A percentile compares a stretch with the other conserved stretches of the same genome.
Evolutionary conservation across 2,329 filamentous ascomycete genomes (phyloP).

Genomic region (Colletotrichum sp.): DNA sequence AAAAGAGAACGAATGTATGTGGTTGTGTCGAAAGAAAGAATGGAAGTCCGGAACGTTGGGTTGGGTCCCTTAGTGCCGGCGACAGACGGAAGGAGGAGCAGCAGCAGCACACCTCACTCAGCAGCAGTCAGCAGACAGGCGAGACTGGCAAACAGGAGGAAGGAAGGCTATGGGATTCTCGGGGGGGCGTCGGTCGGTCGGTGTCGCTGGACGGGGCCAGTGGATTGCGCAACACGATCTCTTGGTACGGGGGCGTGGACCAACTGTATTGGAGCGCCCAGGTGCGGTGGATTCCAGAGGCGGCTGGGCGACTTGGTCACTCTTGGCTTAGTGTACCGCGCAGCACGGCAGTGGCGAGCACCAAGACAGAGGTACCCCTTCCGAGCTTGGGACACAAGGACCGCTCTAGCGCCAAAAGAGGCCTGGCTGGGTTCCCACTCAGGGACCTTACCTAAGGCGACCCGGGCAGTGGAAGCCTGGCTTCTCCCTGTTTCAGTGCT

Average conservation of each 20-base stretch:
- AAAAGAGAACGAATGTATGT: constrained; percentile 5
- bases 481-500: constrained; percentile 16
- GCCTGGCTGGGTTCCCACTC: background rate
- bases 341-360: background rate
- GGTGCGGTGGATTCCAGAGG: constrained; percentile 18
- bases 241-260: constrained; percentile 21
- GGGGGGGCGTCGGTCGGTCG: background rate
- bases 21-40: constrained; percentile 3
- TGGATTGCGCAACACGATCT: constrained; percentile 21
- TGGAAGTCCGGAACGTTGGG: constrained; percentile 11
- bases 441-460: background rate
- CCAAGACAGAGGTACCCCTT: constrained; percentile 5
- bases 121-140: background rate
- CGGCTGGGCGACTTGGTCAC: constrained; percentile 17
- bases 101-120: background rate
- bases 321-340: constrained; percentile 8
- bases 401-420: background rate
- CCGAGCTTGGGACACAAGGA: background rate
- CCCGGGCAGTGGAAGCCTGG: background rate
- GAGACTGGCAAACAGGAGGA: background rate
- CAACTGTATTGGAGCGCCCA: constrained; percentile 18
- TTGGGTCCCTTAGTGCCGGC: background rate
- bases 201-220: background rate
- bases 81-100: background rate
- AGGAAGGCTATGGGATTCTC: constrained; percentile 2